A percentile compares a stretch with the other conserved stretches of the same genome.
Conservation (phyloP, 2,329 filamentous ascomycete species). For the Fonsecaea multimorphosa region DNA sequence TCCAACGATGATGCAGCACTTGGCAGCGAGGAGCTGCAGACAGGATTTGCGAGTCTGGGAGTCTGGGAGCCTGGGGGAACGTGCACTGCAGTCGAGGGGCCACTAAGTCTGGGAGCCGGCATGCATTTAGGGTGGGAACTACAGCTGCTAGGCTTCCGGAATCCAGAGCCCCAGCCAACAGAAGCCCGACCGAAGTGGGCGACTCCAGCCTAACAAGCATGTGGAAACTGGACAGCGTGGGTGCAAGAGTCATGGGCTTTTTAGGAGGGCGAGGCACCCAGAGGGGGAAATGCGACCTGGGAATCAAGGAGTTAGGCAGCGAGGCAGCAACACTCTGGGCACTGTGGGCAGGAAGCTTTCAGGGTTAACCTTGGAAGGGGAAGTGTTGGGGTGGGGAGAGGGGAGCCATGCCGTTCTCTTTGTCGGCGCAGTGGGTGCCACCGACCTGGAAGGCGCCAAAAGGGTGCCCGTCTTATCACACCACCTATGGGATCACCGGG, state of each 20-base stretch:
- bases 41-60: not conserved
- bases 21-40: not conserved
- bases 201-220: conserved; percentile 14
- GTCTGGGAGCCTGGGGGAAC: not conserved
- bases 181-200: conserved; percentile 4
- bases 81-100: not conserved
- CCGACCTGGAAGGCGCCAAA: too few relatives aligned
- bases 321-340: not conserved
- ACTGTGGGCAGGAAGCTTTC: not conserved
- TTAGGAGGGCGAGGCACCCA: not conserved
- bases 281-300: not conserved
- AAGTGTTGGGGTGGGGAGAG: not conserved
- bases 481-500: not conserved
- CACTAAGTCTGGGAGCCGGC: conserved; percentile 2
- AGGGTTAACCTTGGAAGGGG: conserved; percentile 1
- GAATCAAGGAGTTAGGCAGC: conserved; percentile 6
- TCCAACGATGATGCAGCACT: conserved; percentile 7
- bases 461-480: not conserved
- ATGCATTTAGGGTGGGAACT: conserved; percentile 8
- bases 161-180: conserved; percentile 13
- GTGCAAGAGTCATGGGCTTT: conserved; percentile 12
- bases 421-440: conserved; percentile 1
- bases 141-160: conserved; percentile 16
- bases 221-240: conserved; percentile 15
- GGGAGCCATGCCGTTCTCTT: not conserved